Percentiles rank a stretch among this genome's conserved stretches.
Conservation (phyloP, 345 rosid species). For the Chamaenerion angustifolium region DNA sequence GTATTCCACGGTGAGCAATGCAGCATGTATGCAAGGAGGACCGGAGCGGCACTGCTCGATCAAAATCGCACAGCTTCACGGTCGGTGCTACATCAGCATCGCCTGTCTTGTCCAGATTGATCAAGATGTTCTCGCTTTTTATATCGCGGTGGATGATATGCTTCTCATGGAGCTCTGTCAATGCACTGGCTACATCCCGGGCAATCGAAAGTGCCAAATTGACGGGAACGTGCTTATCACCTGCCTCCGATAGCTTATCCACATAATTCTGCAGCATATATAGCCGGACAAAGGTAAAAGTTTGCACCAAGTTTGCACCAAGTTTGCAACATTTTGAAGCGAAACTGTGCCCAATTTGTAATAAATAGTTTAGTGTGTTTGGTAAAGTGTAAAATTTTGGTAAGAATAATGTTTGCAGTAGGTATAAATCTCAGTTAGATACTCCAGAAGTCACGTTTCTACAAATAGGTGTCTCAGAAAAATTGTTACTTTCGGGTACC, state of each 20-base stretch:
- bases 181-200: constrained; percentile 60
- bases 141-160: constrained; percentile 91
- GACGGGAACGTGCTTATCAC: constrained; percentile 48
- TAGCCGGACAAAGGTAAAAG: not conserved
- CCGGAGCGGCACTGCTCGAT: constrained; percentile 79
- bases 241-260: constrained; percentile 50
- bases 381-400: too few species aligned
- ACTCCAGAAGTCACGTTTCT: too few species aligned
- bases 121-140: constrained; percentile 84
- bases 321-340: not conserved
- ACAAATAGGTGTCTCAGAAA: too few species aligned
- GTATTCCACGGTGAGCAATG: constrained; percentile 65
- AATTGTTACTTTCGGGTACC: too few species aligned
- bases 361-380: too few species aligned
- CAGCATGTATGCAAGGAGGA: constrained; percentile 70
- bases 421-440: too few species aligned
- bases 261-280: constrained; percentile 40
- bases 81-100: constrained; percentile 41
- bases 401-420: too few species aligned
- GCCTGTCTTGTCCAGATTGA: constrained; percentile 44
- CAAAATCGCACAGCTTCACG: constrained; percentile 92
- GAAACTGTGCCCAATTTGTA: too few species aligned
- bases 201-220: constrained; percentile 60
- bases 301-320: not conserved
- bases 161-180: constrained; percentile 69